Base-by-base conservation (phyloP, 495 filamentous ascomycete genomes). In the Xylaria bambusicola region DNA sequence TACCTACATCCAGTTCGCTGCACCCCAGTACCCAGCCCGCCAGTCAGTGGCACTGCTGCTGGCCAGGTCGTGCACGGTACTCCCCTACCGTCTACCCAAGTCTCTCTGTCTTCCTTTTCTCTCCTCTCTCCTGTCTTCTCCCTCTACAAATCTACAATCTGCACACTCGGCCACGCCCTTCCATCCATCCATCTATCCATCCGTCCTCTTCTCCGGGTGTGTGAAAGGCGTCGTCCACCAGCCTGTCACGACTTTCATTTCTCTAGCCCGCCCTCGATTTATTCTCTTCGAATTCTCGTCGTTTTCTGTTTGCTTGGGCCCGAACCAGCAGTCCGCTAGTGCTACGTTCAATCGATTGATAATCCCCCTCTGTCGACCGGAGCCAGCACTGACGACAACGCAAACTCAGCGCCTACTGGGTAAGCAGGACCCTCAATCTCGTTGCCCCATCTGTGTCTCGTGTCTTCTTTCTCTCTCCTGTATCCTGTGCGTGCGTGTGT, bases 101-200 rank as follows among this genome's bases (percentile, higher is more conserved):
- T 33, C 31, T 33, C 31, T 33, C 31, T 33, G n/a, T 38, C 36
- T 27, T 38, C 20, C 33, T 33, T 52, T 33, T 20, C 33, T 52
- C 52, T 54, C 52, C 52, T 54, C 52, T n/a, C 52, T 42, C 18
- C 52, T 17, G 26, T 44, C 52, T 54, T 38, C 31, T 54, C 26
- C 17, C 52, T 54, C 26, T 54, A 20, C 51, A 40, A n/a, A 53
- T 21, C 51, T 33, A 53, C 51, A 53, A 38, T 38, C 36, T 33
- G 10, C 36, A 38, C 3, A 6, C 36, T n/a, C n/a, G n/a, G n/a
- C n/a, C 12, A 38, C 36, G 13, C 6, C 36, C 36, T 26, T 33
- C 29, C 51, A 41, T 41, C 27, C n/a, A n/a, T n/a, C n/a, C n/a
- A n/a, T n/a, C n/a, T n/a, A n/a, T 26, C 31, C 54, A 45, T 10